A percentile compares a stretch with the other conserved stretches of the same genome.
phyloP scores from a whole-genome alignment of 495 filamentous ascomycete species.

The Pyrenula aspistea region DNA sequence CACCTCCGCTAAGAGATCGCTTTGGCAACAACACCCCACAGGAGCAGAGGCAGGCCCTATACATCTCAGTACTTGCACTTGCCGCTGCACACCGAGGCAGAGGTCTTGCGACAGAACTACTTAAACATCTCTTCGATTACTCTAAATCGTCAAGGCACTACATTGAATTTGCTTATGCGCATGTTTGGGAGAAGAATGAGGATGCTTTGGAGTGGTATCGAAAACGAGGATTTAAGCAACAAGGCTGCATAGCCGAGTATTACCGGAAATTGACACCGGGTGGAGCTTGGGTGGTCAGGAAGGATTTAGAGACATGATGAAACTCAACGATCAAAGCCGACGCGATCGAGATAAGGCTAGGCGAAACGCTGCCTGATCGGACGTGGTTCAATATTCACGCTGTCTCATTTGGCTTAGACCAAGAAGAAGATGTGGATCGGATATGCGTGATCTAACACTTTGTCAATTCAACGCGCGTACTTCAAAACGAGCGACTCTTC shows the following conservation, averaged over 20 bases:
- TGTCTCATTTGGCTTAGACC: too few relatives aligned
- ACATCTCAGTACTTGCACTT: constrained; percentile 77
- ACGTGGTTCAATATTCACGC: too few relatives aligned
- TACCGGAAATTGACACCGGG: constrained; percentile 75
- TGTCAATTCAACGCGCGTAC: too few relatives aligned
- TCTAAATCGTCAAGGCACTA: constrained; percentile 37
- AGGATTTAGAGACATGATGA: constrained; percentile 9
- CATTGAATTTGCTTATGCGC: constrained; percentile 56
- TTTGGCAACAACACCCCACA: constrained; percentile 8
- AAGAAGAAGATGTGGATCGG: too few relatives aligned
- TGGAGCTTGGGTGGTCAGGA: constrained; percentile 63
- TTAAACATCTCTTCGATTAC: constrained; percentile 31
- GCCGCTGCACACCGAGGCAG: constrained; percentile 71
- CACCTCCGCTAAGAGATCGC: constrained; percentile 14
- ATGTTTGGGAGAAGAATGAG: constrained; percentile 88
- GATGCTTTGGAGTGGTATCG: constrained; percentile 82
- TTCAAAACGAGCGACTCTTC: too few relatives aligned
- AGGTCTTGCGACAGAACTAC: constrained; percentile 66
- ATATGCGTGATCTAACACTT: too few relatives aligned
- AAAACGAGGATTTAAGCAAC: constrained; percentile 61
- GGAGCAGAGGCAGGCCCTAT: constrained; percentile 35
- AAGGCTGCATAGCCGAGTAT: constrained; percentile 55
- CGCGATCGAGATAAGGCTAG: too few relatives aligned
- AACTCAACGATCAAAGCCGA: too few relatives aligned
- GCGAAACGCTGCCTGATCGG: too few relatives aligned